phyloP scores from a whole-genome alignment of 352 stramenopile genomes.

The Pythium vanterpoolii region DNA sequence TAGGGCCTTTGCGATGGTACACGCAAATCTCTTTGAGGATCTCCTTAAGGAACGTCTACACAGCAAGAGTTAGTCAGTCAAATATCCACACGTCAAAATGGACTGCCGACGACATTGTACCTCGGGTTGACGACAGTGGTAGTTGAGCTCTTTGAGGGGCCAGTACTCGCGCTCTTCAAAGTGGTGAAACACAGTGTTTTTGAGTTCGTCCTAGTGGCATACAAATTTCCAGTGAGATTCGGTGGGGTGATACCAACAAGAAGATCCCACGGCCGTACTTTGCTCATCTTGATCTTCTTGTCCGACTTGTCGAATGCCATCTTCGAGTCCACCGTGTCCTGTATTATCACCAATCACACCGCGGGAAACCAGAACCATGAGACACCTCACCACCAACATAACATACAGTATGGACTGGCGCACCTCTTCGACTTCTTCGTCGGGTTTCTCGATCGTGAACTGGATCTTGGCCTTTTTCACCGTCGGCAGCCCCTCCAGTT shows the following conservation, averaged over 20 bases:
- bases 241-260: not conserved
- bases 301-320: conserved; percentile 59
- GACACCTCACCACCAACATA: not conserved
- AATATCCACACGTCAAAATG: not conserved
- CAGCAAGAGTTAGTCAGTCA: not conserved
- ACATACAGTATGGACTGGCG: conserved; percentile 1
- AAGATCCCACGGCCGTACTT: conserved; percentile 31
- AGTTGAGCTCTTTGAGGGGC: conserved; percentile 88
- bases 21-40: conserved; percentile 88
- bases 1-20: conserved; percentile 85
- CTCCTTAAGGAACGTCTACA: conserved; percentile 84
- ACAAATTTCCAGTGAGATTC: not conserved
- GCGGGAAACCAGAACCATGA: conserved; percentile 5
- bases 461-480: conserved; percentile 79
- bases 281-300: conserved; percentile 91
- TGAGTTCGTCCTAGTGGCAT: conserved; percentile 70
- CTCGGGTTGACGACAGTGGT: conserved; percentile 85
- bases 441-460: conserved; percentile 80
- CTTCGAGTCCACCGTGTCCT: conserved; percentile 27
- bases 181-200: conserved; percentile 85
- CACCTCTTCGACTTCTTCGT: conserved; percentile 65
- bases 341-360: not conserved
- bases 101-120: conserved; percentile 24
- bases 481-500: conserved; percentile 67
- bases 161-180: conserved; percentile 87